These are phyloP conservation scores for Zygosaccharomyces pseudobailii DNA, from an alignment of 1,139 yeast genomes.

Conservation along the genomic window DNA sequence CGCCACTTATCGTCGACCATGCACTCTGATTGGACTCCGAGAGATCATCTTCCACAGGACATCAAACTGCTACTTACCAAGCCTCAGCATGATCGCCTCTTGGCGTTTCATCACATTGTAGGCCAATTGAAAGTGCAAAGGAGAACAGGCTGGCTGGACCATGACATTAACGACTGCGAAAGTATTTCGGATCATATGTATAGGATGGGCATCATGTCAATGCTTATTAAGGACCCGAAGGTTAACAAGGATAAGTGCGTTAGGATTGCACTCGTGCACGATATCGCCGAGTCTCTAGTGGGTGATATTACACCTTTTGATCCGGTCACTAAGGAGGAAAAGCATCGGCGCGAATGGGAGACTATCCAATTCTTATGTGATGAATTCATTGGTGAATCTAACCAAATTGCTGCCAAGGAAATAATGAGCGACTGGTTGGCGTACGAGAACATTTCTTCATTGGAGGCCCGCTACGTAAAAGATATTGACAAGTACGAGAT, in stretches of 20 bases:
- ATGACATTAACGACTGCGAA: constrained; percentile 57
- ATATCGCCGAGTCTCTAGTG: constrained; percentile 88
- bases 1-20: background rate
- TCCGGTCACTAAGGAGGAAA: constrained; percentile 60
- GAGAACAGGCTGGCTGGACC: constrained; percentile 93
- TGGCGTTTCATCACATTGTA: constrained; percentile 73
- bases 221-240: constrained; percentile 56
- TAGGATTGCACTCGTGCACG: constrained; percentile 85
- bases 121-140: constrained; percentile 71
- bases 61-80: constrained; percentile 19
- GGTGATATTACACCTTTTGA: constrained; percentile 94
- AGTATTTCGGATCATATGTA: constrained; percentile 96
- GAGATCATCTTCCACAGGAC: constrained; percentile 28
- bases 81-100: constrained; percentile 43
- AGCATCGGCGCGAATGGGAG: constrained; percentile 74
- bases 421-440: constrained; percentile 78
- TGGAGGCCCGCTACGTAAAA: constrained; percentile 86
- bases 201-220: constrained; percentile 81
- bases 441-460: constrained; percentile 75
- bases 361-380: constrained; percentile 66
- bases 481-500: constrained; percentile 94
- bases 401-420: constrained; percentile 58
- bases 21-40: constrained; percentile 28
- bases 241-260: constrained; percentile 58
- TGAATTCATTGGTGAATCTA: constrained; percentile 56